These are phyloP conservation scores for Vitis riparia DNA, from an alignment of 164 flowering plant genomes.

Conservation along the genomic window DNA sequence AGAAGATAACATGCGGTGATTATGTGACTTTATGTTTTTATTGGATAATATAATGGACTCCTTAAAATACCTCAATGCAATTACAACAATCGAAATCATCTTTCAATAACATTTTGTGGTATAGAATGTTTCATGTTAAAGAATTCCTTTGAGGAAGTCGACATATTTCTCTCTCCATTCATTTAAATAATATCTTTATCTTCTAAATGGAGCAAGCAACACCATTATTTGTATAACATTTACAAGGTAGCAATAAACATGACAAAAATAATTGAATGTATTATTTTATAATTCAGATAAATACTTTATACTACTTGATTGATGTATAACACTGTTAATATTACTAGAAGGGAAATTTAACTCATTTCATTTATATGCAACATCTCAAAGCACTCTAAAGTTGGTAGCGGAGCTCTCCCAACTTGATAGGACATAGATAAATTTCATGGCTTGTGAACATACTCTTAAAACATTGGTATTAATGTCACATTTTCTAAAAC, in stretches of 20 bases:
- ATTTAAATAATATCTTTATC: neutral
- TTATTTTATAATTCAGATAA: too few species aligned
- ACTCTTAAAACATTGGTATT: constrained; percentile 10
- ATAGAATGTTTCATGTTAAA: constrained; percentile 1
- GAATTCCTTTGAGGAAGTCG: neutral
- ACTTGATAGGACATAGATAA: too few species aligned
- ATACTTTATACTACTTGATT: too few species aligned
- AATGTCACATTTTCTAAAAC: constrained; percentile 1
- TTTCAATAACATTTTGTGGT: neutral
- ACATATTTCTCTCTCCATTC: neutral
- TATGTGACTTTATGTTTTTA: neutral
- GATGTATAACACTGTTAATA: too few species aligned
- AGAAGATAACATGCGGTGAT: neutral
- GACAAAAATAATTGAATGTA: too few species aligned
- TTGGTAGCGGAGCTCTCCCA: neutral
- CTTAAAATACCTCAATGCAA: neutral
- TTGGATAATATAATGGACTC: neutral
- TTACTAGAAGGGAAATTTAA: neutral
- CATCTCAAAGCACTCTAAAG: constrained; percentile 9
- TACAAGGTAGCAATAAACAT: neutral
- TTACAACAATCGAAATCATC: neutral
- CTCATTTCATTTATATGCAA: neutral
- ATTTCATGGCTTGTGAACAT: too few species aligned
- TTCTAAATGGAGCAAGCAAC: neutral
- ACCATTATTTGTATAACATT: constrained; percentile 1